These are phyloP conservation scores for Xanthoparmelia taractica DNA, from an alignment of 495 filamentous ascomycete species.

Conservation along the genomic window DNA sequence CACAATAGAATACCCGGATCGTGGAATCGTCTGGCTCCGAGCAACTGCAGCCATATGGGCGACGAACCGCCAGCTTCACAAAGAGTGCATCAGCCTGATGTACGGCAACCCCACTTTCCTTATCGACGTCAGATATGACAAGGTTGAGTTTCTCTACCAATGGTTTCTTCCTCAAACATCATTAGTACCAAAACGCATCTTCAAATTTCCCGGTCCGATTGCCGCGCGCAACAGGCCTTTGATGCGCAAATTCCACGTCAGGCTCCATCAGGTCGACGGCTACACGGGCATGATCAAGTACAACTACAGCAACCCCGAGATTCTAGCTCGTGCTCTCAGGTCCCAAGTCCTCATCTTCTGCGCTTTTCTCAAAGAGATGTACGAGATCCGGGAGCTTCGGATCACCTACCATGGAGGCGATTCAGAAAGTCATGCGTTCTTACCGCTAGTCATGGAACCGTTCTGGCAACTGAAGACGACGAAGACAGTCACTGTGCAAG, in stretches of 20 bases:
- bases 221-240: conserved; percentile 28
- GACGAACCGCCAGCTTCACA: conserved; percentile 38
- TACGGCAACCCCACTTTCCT: conserved; percentile 43
- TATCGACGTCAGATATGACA: conserved; percentile 43
- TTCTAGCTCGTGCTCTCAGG: conserved; percentile 27
- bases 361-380: conserved; percentile 12
- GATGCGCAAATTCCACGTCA: conserved; percentile 34
- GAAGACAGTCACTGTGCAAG: background rate
- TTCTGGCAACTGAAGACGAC: background rate
- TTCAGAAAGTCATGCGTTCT: background rate
- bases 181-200: conserved; percentile 29
- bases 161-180: conserved; percentile 26
- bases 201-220: conserved; percentile 30
- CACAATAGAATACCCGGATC: conserved; percentile 1
- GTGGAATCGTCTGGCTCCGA: conserved; percentile 4
- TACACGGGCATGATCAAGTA: conserved; percentile 40
- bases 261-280: conserved; percentile 34
- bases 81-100: conserved; percentile 40
- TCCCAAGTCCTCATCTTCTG: conserved; percentile 30
- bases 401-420: conserved; percentile 12
- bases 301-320: conserved; percentile 32
- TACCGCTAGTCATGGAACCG: background rate
- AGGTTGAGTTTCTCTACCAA: conserved; percentile 34
- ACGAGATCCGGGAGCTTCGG: conserved; percentile 19
- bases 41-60: conserved; percentile 37